Base-by-base conservation (phyloP, 208 protist species). In the Wallacemonas rigidus region DNA sequence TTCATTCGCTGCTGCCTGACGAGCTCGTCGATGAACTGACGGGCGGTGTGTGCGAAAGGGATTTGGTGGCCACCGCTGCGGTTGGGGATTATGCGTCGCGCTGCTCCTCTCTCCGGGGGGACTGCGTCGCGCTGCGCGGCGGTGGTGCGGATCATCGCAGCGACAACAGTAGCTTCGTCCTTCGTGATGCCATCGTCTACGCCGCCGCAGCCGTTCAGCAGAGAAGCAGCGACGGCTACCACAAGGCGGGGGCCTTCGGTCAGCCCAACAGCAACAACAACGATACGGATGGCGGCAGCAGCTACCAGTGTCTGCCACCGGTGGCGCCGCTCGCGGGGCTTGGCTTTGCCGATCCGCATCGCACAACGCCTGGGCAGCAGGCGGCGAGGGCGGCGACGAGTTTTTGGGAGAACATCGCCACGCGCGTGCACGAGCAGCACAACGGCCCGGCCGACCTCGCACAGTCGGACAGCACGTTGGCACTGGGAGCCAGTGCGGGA, bases 361-460 rank as follows among this genome's bases (percentile, higher is more conserved):
- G 41, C 60, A 9, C 8, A 6, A 51, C 41, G 14, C 36, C 38
- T 36, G n/a, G n/a, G 17, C 45, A 50, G 45, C 6, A 6, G 8
- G 43, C 60, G 41, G 60, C 40, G 15, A 65, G n/a, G 9, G 60
- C 60, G 3, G 60, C 60, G 41, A 48, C 8, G 6, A 65, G 50
- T 41, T 65, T 65, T 26, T 65, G 60, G 60, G 60, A 65, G n/a
- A 17, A 26, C 60, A 65, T 65, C 43, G 60, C 60, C 41, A 41
- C 60, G n/a, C 60, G 43, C 17, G 60, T 65, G 60, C 60, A 65
- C 40, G 11, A 45, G 17, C 60, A 65, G 60, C 50, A 65, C 60
- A 63, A 38, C 57, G 60, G 26, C 47, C 41, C 12, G 36, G 60
- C 11, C 53, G 15, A 1, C 17, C 26, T 26, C 26, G 26, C 26